A percentile compares a stretch with the other conserved stretches of the same genome.
These are phyloP conservation scores for Quercus aquifolioides DNA, from an alignment of 306 rosid genomes.

Conservation along the genomic window DNA sequence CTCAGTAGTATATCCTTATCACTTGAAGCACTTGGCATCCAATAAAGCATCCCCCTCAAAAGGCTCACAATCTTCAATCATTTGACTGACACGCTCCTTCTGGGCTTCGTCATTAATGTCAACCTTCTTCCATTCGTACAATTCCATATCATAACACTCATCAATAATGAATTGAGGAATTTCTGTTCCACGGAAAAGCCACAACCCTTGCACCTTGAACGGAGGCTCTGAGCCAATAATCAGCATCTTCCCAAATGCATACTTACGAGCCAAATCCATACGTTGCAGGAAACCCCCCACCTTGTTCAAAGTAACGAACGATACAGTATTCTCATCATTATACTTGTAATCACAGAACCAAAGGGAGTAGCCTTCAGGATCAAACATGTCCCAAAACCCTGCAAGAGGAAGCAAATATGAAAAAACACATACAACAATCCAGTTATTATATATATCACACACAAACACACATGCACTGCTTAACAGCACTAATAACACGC, in stretches of 20 bases:
- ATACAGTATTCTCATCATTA: slow-evolving; percentile 82
- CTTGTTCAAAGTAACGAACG: slow-evolving; percentile 86
- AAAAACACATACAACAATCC: background rate
- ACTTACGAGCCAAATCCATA: slow-evolving; percentile 91
- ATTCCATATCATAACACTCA: slow-evolving; percentile 96
- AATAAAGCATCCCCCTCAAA: slow-evolving; percentile 77
- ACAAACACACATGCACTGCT: background rate
- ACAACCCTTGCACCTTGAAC: slow-evolving; percentile 82
- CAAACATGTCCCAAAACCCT: slow-evolving; percentile 98
- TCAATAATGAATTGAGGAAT: slow-evolving; percentile 67
- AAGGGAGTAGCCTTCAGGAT: slow-evolving; percentile 89
- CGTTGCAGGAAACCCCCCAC: slow-evolving; percentile 89
- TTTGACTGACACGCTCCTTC: slow-evolving; percentile 79
- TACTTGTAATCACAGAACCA: slow-evolving; percentile 96
- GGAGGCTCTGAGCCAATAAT: slow-evolving; percentile 78
- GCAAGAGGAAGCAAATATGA: slow-evolving; percentile 9
- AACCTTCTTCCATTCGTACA: slow-evolving; percentile 82
- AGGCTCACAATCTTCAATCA: slow-evolving; percentile 83
- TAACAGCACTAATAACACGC: background rate
- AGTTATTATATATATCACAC: background rate
- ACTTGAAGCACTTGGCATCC: slow-evolving; percentile 93
- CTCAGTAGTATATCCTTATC: slow-evolving; percentile 10
- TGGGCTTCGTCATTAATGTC: slow-evolving; percentile 67
- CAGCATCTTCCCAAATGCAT: slow-evolving; percentile 93
- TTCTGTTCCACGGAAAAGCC: slow-evolving; percentile 93